phyloP scores from a whole-genome alignment of 768 basidiomycete genomes.

The Russula ochroleuca region DNA sequence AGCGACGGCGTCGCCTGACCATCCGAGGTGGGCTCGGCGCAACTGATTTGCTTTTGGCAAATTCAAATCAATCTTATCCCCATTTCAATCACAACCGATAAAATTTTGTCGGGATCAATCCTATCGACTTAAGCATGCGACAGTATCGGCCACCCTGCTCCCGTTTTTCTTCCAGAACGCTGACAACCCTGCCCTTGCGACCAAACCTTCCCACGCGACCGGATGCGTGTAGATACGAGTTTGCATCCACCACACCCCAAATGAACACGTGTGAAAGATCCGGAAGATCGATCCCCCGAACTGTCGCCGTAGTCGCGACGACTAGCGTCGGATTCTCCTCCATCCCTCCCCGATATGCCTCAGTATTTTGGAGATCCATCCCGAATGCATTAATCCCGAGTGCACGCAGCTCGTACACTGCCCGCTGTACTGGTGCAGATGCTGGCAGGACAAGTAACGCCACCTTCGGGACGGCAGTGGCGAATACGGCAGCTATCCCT shows the following conservation, averaged over 20 bases:
- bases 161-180: slow-evolving; percentile 44
- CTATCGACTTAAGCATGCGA: slow-evolving; percentile 15
- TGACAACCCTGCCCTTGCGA: slow-evolving; percentile 60
- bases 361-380: slow-evolving; percentile 49
- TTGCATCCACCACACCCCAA: slow-evolving; percentile 57
- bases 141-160: slow-evolving; percentile 33
- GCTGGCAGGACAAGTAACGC: slow-evolving; percentile 68
- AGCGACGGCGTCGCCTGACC: background rate
- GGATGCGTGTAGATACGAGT: slow-evolving; percentile 64
- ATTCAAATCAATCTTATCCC: background rate
- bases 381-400: slow-evolving; percentile 65
- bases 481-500: slow-evolving; percentile 65
- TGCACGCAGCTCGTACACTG: slow-evolving; percentile 57
- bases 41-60: background rate
- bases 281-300: slow-evolving; percentile 69
- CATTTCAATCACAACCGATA: background rate
- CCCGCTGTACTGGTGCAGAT: slow-evolving; percentile 54
- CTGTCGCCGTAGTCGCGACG: slow-evolving; percentile 64
- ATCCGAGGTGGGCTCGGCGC: background rate
- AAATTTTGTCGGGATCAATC: background rate
- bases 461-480: slow-evolving; percentile 62
- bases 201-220: slow-evolving; percentile 77
- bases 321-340: slow-evolving; percentile 58
- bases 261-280: slow-evolving; percentile 72
- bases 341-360: slow-evolving; percentile 33